Base-by-base conservation (phyloP, 1,139 yeast genomes). In the Suhomyces taliae region DNA sequence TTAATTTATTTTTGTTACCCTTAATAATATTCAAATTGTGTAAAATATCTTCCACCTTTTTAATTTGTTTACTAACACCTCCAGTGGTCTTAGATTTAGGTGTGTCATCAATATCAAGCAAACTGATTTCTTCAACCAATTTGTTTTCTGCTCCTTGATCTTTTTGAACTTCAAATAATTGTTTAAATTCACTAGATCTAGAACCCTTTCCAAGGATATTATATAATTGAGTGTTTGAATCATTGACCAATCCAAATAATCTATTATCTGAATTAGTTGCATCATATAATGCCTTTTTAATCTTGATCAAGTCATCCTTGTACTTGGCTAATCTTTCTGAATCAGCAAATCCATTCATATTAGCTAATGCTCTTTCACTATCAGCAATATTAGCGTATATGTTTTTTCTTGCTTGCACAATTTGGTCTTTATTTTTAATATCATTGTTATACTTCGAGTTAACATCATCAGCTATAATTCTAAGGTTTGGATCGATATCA, bases 251-350 rank as follows among this genome's bases (percentile, higher is more conserved):
- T 1, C 62, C 65, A 50, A 76, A 76, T 27, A 89, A 68, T 56
- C 78, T 77, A 12, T 72, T 71, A 62, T 90, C 97, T 0, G 91
- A 79, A 32, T 70, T 72, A 0, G 87, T 76, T 0, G 95, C 93
- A 45, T 84, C 85, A 33, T 83, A 70, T 47, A 93, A 70, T 1
- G 89, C 79, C 53, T 82, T 81, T 57, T 86, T 86, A 38, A 82
- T 74, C 41, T 76, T 75, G 12, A 79, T 75, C 19, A 84, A 57
- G 44, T 85, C 87, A 19, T 80, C 81, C 51, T 72, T 72, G 45
- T 73, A 56, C 19, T 48, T 50, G 19, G 52, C 36, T 27, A 50
- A 38, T 9, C 35, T 40, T 39, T 49, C 55, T 40, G 54, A 41
- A 45, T 46, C 44, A 45, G 53, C 36, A 5, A 38, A 27, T 7